Base-by-base conservation (phyloP, 2,329 filamentous ascomycete species). In the Fonsecaea monophora region DNA sequence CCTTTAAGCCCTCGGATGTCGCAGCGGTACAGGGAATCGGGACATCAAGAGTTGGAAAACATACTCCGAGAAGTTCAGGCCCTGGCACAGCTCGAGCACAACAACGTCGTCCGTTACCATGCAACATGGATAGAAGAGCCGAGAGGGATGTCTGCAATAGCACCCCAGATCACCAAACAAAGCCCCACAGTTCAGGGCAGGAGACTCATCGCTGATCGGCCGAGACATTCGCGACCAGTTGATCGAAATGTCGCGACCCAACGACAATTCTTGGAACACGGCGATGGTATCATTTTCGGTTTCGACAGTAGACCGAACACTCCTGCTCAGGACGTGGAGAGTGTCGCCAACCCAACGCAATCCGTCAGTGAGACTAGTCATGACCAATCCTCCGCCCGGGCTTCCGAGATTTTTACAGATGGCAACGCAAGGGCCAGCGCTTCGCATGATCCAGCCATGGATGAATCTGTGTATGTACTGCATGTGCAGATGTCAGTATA, bases 401-500 rank as follows among this genome's bases (percentile, higher is more conserved):
- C 64, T 32, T 72, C 70, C 9, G 68, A 68, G 13, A 67, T 72
- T 18, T 72, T 72, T 54, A 70, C 70, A n/a, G 70, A 72, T 40
- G 70, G 70, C 18, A 40, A 68, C 42, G 68, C 55, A 25, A 42
- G 53, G 18, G 53, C 66, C 7, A 66, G 53, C 56, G 13, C n/a
- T 30, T n/a, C 38, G 30, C 45, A 54, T 4, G 69, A 70, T 32
- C 53, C 78, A 75, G 4, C 77, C 76, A 40, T 68, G 76, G 42
- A 76, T 77, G 70, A 63, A 35, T 66, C 68, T 2, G 70, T 70
- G 48, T 72, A 72, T 56, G 71, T 72, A 13, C 79, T 90, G 8
- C 87, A 89, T 74, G 87, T 90, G n/a, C 88, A 90, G 73, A 90
- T 90, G 87, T 86, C 85, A 4, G 79, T 88, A 2, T 86, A 89